Base-by-base conservation (phyloP, 768 basidiomycete genomes). In the Boletus rubescentipes region DNA sequence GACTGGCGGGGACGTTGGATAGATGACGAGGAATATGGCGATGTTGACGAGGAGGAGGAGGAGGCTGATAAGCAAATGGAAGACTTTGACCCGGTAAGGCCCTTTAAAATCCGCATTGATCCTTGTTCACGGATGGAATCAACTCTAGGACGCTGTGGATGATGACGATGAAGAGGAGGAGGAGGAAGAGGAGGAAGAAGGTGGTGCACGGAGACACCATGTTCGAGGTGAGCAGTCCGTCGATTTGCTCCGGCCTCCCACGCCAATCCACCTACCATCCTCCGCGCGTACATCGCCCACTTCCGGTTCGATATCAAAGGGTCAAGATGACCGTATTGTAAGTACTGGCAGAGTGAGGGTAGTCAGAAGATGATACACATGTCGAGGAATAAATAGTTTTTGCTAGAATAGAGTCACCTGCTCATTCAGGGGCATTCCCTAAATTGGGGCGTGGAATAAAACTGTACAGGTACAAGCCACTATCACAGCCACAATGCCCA, bases 1-100 rank as follows among this genome's bases (percentile, higher is more conserved):
- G 95, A 97, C 68, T 93, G 87, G 84, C 80, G 89, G 53, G 95
- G 95, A 7, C 76, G 89, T 46, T 98, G 93, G 92, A 84, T 91
- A 57, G 82, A 83, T 14, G 85, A 86, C 18, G 86, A 86, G 30
- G 84, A 85, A 32, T 87, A 89, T 16, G 86, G 87, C 21, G 85
- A 86, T 34, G 81, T 87, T 32, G 83, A 75, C 2, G 79, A 79
- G 9, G 78, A 75, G 2, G 76, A 74, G 2, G 78, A 75, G 2
- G 75, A 73, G 37, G 76, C 78, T 55, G 89, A 89, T 67, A 79
- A 86, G 58, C 85, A 81, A 37, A 89, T 91, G 89, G 89, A 91
- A 67, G 89, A 91, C 66, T 92, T 92, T 72, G 90, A 91, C 74
- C 84, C 85, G 45, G 90, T 90, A 70, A 58, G 83, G 30, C 4